These are phyloP conservation scores for Xylaria polymorpha DNA, from an alignment of 2,329 filamentous ascomycete genomes.

Conservation along the genomic window DNA sequence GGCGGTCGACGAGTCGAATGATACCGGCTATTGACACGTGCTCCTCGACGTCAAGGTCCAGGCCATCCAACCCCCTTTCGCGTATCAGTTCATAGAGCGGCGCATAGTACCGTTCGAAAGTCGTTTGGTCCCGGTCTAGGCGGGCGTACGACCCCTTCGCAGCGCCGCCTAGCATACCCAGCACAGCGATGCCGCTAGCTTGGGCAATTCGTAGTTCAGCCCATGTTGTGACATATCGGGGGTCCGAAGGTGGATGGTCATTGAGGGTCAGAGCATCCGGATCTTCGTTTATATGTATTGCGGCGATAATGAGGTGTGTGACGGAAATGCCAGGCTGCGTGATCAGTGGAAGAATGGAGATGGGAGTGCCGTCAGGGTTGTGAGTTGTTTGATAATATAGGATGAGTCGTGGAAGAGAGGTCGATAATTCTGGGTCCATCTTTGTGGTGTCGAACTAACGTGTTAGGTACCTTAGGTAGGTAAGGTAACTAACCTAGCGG, in stretches of 20 bases:
- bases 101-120: slow-evolving; percentile 76
- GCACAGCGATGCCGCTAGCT: slow-evolving; percentile 75
- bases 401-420: slow-evolving; percentile 45
- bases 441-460: slow-evolving; percentile 24
- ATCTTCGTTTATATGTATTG: slow-evolving; percentile 78
- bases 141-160: slow-evolving; percentile 76
- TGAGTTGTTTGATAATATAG: slow-evolving; percentile 58
- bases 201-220: slow-evolving; percentile 76
- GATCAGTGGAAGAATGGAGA: slow-evolving; percentile 58
- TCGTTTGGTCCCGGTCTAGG: slow-evolving; percentile 59
- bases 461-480: neutral
- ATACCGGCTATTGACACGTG: slow-evolving; percentile 72
- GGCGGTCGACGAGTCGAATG: slow-evolving; percentile 71
- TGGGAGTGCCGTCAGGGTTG: slow-evolving; percentile 50
- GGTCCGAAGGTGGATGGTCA: slow-evolving; percentile 73
- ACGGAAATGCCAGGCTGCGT: slow-evolving; percentile 52
- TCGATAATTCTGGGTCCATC: slow-evolving; percentile 39
- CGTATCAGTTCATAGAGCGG: slow-evolving; percentile 72
- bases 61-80: slow-evolving; percentile 68
- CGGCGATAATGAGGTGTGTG: slow-evolving; percentile 83
- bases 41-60: slow-evolving; percentile 83
- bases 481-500: neutral
- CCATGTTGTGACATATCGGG: slow-evolving; percentile 75
- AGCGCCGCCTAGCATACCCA: slow-evolving; percentile 84
- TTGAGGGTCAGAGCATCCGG: slow-evolving; percentile 78